phyloP scores from a whole-genome alignment of 2,329 filamentous ascomycete genomes.

The Fusarium floridanum region DNA sequence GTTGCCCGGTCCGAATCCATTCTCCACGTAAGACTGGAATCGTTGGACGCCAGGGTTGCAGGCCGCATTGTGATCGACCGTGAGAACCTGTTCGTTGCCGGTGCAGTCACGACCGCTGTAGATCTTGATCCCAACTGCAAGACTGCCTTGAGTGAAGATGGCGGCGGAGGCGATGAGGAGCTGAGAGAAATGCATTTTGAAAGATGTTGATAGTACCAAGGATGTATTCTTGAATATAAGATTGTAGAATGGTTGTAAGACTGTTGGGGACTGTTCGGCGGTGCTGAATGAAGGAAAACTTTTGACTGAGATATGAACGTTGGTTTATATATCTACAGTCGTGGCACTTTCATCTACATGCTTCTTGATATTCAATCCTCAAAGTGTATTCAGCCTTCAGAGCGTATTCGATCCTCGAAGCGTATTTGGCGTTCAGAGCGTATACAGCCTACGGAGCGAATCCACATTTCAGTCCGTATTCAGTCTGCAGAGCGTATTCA shows the following conservation, averaged over 20 bases:
- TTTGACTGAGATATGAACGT: background rate
- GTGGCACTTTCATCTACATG: background rate
- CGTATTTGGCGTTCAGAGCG: background rate
- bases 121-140: background rate
- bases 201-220: background rate
- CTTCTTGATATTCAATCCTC: background rate
- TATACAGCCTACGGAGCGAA: background rate
- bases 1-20: background rate
- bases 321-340: background rate
- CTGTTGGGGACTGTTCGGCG: background rate
- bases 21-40: background rate
- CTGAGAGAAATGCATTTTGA: background rate
- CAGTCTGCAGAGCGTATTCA: background rate
- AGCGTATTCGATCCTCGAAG: background rate
- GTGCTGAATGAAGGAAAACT: background rate
- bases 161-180: background rate
- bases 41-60: background rate
- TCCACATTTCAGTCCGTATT: background rate
- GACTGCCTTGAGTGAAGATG: background rate
- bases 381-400: background rate
- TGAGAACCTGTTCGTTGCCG: background rate
- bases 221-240: background rate
- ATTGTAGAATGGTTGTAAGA: background rate
- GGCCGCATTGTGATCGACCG: background rate
- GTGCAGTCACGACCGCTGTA: background rate